These are phyloP conservation scores for Sporisorium reilianum DNA, from an alignment of 1,284 basidiomycete genomes.

Conservation along the genomic window DNA sequence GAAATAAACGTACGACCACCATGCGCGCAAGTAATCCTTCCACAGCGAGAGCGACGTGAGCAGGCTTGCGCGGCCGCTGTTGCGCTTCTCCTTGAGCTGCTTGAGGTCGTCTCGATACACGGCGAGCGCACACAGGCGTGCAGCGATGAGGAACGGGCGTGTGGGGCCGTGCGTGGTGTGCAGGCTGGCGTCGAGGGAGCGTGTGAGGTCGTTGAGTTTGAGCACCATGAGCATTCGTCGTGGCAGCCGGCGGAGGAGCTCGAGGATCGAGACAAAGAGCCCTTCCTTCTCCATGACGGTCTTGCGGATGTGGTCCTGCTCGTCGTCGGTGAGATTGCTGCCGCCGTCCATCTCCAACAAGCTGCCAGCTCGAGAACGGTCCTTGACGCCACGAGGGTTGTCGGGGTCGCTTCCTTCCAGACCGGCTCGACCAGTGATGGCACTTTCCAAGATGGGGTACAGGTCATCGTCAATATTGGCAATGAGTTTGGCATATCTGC, in stretches of 20 bases:
- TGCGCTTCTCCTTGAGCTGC: constrained; percentile 69
- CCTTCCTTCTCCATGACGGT: constrained; percentile 69
- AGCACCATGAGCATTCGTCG: constrained; percentile 69
- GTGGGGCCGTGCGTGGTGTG: constrained; percentile 73
- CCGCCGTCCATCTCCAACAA: constrained; percentile 63
- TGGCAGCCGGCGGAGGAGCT: constrained; percentile 64
- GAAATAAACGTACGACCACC: constrained; percentile 62
- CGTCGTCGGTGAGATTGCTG: constrained; percentile 55
- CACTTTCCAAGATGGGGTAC: constrained; percentile 67
- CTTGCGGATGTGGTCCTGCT: constrained; percentile 68
- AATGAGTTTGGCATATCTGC: constrained; percentile 64
- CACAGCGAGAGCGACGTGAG: constrained; percentile 39
- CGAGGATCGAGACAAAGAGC: constrained; percentile 62
- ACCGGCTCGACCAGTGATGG: constrained; percentile 67
- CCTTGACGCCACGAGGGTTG: constrained; percentile 64
- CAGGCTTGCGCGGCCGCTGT: constrained; percentile 27
- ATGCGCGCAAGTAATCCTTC: constrained; percentile 73
- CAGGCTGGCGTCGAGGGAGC: constrained; percentile 74
- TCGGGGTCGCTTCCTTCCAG: constrained; percentile 66
- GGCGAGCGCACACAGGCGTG: constrained; percentile 86
- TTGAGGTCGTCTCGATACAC: constrained; percentile 82
- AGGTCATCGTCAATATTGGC: constrained; percentile 68
- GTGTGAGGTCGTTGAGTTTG: constrained; percentile 68
- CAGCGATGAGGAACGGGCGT: constrained; percentile 82
- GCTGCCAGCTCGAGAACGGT: constrained; percentile 53